Evolutionary conservation across 148 eudicot species (phyloP), one percentile per base, ranked within the genome.

Genomic region (Diospyros lotus): DNA sequence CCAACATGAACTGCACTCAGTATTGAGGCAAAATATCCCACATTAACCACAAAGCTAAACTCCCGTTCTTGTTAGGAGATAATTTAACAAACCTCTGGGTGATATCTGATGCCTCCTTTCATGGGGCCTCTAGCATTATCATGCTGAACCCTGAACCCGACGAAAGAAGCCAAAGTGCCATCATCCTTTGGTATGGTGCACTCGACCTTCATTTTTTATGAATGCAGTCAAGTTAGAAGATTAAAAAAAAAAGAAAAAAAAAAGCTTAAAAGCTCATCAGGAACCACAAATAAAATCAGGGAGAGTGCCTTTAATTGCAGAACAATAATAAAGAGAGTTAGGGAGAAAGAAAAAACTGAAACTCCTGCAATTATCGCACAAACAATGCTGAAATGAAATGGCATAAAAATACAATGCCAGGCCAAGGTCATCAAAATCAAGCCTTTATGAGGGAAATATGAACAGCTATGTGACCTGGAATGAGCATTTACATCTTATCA

Each of bases 31-130:
- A 72, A 10, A 8, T 15, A 72, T 58, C 61, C 54, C 12, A 12
- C 28, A 2, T 59, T 39, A 61, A 28, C 17, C 52, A 61, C 18
- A 44, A 71, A 0, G 71, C 4, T 64, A 2, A 62, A 65, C 10
- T 18, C 14, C 51, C 43, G 12, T 11, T 43, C 53, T 4, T 70
- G 14, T 51, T 55, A 12, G 3, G 0, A 45, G 43, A 12, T 69
- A 58, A 18, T 38, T 50, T 15, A 82, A 81, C 83, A 69, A 64
- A 94, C 98, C 98, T 95, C 99, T 14, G 97, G 99, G 76, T 95
- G 99, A 82, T 93, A 95, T 89, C 99, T 89, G 73, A 95, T 95
- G 74, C 99, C 99, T 53, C 99, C 99, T 78, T 95, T 95, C 99
- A 95, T 95, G 76, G 99, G 99, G 68, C 99, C 99, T 77, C 99